Evolutionary conservation across 2,329 filamentous ascomycete species (phyloP).

Genomic region (Fusarium nodosum): DNA sequence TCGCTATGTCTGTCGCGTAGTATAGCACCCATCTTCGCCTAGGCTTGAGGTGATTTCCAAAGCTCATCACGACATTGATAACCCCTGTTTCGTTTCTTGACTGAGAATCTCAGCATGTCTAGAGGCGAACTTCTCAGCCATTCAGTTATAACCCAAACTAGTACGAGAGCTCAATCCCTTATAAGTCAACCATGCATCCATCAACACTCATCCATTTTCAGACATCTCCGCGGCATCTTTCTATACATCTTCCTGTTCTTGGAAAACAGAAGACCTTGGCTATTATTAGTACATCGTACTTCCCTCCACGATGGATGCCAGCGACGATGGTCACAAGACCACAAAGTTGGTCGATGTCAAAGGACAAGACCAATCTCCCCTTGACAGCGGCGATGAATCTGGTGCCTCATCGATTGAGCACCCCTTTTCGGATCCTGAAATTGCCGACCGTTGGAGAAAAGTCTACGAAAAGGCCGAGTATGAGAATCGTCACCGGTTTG

Average conservation of each 20-base stretch:
- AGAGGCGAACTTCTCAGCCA: not conserved
- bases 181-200: slow-evolving; percentile 45
- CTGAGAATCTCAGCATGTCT: not conserved
- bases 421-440: slow-evolving; percentile 63
- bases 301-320: slow-evolving; percentile 32
- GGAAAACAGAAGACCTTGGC: not conserved
- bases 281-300: not conserved
- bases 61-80: slow-evolving; percentile 47
- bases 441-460: slow-evolving; percentile 66
- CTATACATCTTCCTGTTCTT: not conserved
- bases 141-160: not conserved
- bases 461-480: slow-evolving; percentile 69
- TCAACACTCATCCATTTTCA: not conserved
- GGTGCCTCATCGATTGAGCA: slow-evolving; percentile 52
- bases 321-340: slow-evolving; percentile 20
- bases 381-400: slow-evolving; percentile 45
- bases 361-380: slow-evolving; percentile 17
- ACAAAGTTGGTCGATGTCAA: slow-evolving; percentile 30
- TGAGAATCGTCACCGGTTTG: slow-evolving; percentile 73
- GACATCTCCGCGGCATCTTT: slow-evolving; percentile 39
- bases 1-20: not conserved
- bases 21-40: slow-evolving; percentile 13
- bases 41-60: slow-evolving; percentile 45
- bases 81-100: slow-evolving; percentile 10
- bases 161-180: slow-evolving; percentile 20